Evolutionary conservation across 768 basidiomycete genomes (phyloP), one percentile per base, ranked within the genome.

Genomic region (Amanita subjunquillea): DNA sequence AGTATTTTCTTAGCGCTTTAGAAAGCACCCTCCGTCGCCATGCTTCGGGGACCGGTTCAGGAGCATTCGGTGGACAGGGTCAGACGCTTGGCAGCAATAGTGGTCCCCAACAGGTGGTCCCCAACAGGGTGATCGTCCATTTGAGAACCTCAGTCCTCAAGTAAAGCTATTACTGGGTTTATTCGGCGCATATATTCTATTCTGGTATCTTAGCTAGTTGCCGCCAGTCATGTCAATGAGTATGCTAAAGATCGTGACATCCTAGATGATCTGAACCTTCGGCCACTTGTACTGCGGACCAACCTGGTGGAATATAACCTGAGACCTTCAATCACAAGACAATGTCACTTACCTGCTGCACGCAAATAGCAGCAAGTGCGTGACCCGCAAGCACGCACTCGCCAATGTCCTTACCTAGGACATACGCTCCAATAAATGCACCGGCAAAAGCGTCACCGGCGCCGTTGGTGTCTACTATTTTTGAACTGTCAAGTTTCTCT

Each of bases 391-490:
- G 80, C 54, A 99, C 78, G 45, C 77, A 77, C 66, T 91, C 84
- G 17, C 86, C 83, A 27, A 91, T 62, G 27, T 63, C 69, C 76
- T 91, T 96, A 10, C 91, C 93, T 34, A 78, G 66, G 49, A 90
- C 83, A 52, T 80, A 74, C 1, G 86, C 94, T 48, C 91, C 96
- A 50, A 97, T 69, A 78, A 98, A 94, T 37, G 90, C 96, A 54
- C 95, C 96, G 25, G 93, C 92, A 61, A 99, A 98, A 40, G 91
- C 91, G 65, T 99, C 95, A 41, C 96, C 96, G 20, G 96, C 96
- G 48, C 91, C 96, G 68, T 99, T 99, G 45, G 96, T 98, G 66
- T 99, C 96, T 54, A 96, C 85, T 58, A 96, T 93, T 66, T 83
- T 60, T 38, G 72, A 76, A 50, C 76, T 74, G 43, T 63, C 59